A percentile compares a stretch with the other conserved stretches of the same genome.
These are phyloP conservation scores for Reutealis trisperma DNA, from an alignment of 345 rosid species.

Conservation along the genomic window DNA sequence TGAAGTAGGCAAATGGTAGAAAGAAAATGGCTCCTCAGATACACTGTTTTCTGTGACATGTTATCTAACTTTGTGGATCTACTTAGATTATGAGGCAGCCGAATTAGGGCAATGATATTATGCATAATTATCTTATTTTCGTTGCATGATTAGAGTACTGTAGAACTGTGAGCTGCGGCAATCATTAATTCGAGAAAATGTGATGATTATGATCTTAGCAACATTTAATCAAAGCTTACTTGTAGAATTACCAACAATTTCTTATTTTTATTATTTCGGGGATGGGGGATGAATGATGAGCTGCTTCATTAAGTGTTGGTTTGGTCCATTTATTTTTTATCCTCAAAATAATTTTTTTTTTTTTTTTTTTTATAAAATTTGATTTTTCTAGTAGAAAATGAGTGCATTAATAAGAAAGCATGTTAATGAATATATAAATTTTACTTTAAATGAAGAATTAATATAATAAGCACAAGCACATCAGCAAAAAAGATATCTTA, in stretches of 20 bases:
- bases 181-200: constrained; percentile 19
- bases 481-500: no score
- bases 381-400: no score
- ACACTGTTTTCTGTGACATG: constrained; percentile 24
- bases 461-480: no score
- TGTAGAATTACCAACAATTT: background rate
- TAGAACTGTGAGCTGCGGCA: constrained; percentile 35
- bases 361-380: no score
- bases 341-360: no score
- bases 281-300: no score
- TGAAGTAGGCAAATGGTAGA: constrained; percentile 33
- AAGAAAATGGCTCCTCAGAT: constrained; percentile 19
- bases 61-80: constrained; percentile 31
- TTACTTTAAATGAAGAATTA: no score
- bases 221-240: constrained; percentile 9
- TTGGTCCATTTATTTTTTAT: no score
- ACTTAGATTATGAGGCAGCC: constrained; percentile 18
- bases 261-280: no score
- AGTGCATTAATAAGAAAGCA: no score
- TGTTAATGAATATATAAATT: no score
- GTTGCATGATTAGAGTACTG: constrained; percentile 29
- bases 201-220: constrained; percentile 20
- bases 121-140: constrained; percentile 30
- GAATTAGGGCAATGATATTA: constrained; percentile 25
- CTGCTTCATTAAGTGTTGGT: no score